Base-by-base conservation (phyloP, 371 early-diverging fungal species). In the Mucor mucedo region DNA sequence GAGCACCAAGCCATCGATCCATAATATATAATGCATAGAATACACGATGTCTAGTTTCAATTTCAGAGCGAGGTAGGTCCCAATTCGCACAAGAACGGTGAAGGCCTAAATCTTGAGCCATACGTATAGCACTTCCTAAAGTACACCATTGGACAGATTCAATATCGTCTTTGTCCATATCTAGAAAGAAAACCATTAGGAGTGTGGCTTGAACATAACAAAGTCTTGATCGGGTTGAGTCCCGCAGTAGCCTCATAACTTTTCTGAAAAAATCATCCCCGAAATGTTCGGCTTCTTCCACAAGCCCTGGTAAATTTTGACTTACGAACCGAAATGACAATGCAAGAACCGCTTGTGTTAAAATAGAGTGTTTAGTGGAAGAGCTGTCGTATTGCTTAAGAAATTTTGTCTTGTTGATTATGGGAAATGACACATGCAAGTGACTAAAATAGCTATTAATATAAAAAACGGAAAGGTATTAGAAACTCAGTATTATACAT, bases 71-170 rank as follows among this genome's bases (percentile, higher is more conserved):
- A n/a, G 83, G 79, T 39, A 85, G 63, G 49, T 82, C 74, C 77
- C 84, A 80, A 54, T 80, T 71, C 2, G 62, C 52, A 65, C 79
- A 80, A 14, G 83, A 83, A 39, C 87, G 80, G 62, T 89, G 89
- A 63, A 89, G 68, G 5, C 89, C 89, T 53, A 89, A 50, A 63
- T 89, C 87, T 63, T 87, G 86, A 7, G 87, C 87, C 82, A 86
- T 83, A 7, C 87, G 77, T n/a, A 82, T 85, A 4, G 89, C 87
- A 50, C 73, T 79, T 6, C 90, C 90, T 16, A 86, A 72, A 8
- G 76, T 79, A 65, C 73, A 77, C 87, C 87, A 88, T 60, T 82
- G 82, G 3, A 77, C 42, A 13, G 76, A 75, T 14, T 82, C 82
- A 4, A 72, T 71, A 56, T 77, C 76, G 3, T 69, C 72, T 27